These are phyloP conservation scores for Fraxinus albicans DNA, from an alignment of 305 asterid genomes.

Conservation along the genomic window DNA sequence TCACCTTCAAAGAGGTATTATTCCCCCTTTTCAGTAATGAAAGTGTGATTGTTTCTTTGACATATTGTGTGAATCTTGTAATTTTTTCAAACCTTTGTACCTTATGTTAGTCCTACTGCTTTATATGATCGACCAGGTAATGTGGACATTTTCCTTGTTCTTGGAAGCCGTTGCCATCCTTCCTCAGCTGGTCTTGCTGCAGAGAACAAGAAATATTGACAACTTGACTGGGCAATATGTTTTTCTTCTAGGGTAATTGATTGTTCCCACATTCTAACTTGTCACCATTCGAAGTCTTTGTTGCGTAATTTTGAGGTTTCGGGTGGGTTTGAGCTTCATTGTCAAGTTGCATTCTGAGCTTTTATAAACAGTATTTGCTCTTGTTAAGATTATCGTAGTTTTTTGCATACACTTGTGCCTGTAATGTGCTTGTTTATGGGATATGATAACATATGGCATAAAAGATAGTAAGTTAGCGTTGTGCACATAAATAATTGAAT, in stretches of 20 bases:
- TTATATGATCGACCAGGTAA: constrained; percentile 43
- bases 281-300: too few species aligned
- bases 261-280: not conserved
- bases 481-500: too few species aligned
- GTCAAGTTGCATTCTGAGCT: too few species aligned
- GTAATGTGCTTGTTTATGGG: too few species aligned
- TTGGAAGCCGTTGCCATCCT: constrained; percentile 95
- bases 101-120: not conserved
- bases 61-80: not conserved
- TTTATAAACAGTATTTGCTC: too few species aligned
- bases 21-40: not conserved
- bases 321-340: too few species aligned
- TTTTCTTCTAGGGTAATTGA: constrained; percentile 74
- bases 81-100: not conserved
- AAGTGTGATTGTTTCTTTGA: too few species aligned
- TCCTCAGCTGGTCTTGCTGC: constrained; percentile 92
- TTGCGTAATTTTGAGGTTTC: not conserved
- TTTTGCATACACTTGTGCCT: too few species aligned
- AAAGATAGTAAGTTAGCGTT: too few species aligned
- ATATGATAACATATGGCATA: too few species aligned
- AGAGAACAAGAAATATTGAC: constrained; percentile 91
- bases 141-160: constrained; percentile 89
- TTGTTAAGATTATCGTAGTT: too few species aligned
- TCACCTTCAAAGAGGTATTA: constrained; percentile 79
- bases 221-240: constrained; percentile 96